Percentiles rank a stretch among this genome's conserved stretches.
Evolutionary conservation across 495 filamentous ascomycete genomes (phyloP).

Genomic region (Lasiosphaeria hispida): DNA sequence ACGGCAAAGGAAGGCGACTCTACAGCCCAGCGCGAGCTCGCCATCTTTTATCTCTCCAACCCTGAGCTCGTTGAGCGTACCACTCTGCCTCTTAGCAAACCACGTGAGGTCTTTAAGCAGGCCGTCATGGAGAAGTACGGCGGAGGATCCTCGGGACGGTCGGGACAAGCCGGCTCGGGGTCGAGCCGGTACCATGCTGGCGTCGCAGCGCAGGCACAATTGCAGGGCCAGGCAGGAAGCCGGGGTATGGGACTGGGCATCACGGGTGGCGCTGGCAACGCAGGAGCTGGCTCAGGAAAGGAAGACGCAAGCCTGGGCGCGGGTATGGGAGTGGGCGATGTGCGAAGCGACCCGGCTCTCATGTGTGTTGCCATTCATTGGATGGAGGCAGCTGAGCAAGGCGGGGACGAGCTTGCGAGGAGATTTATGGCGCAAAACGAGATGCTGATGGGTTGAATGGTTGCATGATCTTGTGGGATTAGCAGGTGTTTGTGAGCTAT

Average conservation of each 20-base stretch:
- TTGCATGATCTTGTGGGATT: background rate
- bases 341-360: conserved; percentile 76
- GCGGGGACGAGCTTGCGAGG: conserved; percentile 83
- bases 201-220: conserved; percentile 13
- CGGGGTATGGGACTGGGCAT: conserved; percentile 16
- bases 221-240: conserved; percentile 15
- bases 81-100: conserved; percentile 78
- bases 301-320: conserved; percentile 19
- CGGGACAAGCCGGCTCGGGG: conserved; percentile 12
- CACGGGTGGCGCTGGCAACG: conserved; percentile 18
- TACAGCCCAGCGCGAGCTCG: conserved; percentile 90
- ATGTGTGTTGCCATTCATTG: conserved; percentile 98
- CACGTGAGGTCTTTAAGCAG: conserved; percentile 87
- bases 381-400: conserved; percentile 89
- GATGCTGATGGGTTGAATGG: conserved; percentile 29
- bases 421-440: conserved; percentile 74
- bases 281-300: conserved; percentile 19
- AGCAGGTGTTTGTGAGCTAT: background rate
- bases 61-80: conserved; percentile 83
- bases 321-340: conserved; percentile 45
- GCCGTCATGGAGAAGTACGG: conserved; percentile 75
- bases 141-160: conserved; percentile 30
- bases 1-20: conserved; percentile 91
- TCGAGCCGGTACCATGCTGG: conserved; percentile 32
- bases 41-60: conserved; percentile 90